Base-by-base conservation (phyloP, 2,329 filamentous ascomycete species). In the Amauroascus niger region DNA sequence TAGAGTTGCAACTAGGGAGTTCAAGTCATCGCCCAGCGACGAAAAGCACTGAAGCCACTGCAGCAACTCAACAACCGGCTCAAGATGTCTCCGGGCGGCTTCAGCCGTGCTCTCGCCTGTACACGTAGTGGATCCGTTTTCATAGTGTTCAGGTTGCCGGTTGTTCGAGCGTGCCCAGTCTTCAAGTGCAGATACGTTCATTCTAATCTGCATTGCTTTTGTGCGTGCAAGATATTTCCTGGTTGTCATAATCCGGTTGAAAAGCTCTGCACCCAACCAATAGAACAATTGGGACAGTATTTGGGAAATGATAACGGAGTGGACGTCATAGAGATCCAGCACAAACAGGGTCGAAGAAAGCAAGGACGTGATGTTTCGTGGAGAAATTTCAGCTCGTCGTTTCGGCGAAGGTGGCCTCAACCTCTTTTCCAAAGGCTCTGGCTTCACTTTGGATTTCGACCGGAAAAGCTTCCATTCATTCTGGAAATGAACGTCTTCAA, bases 11-110 rank as follows among this genome's bases (percentile, higher is more conserved):
- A 95, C 83, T 14, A 98, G 78, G 2, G 88, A 88, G 64, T 95
- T 89, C 35, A 93, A 75, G 64, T 97, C 90, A 64, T 97, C 89
- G 4, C 83, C 88, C 3, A 97, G 78, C 0, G 89, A 95, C 1
- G 93, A 97, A 70, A 97, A 97, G 69, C 90, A 96, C 67, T 98
- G 93, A 33, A 98, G 76, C 93, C 93, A 98, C 69, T 98, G 93
- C 5, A 98, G 76, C 2, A 98, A 77, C 68, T 98, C 93, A 53
- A 97, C 90, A 18, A 95, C 80, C 3, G 93, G 93, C 6, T 87
- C 86, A 18, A 98, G 77, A 67, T 98, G 91, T 57, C 84, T 80
- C 59, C 89, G 80, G 20, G 89, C 83, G 3, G 89, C 81, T 40
- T 97, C 91, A 18, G 93, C 78, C 0, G 88, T 96, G 50, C 82